Evolutionary conservation across 805 yeast genomes (phyloP), one percentile per base, ranked within the genome.

Genomic region (Cyberlindnera suaveolens): DNA sequence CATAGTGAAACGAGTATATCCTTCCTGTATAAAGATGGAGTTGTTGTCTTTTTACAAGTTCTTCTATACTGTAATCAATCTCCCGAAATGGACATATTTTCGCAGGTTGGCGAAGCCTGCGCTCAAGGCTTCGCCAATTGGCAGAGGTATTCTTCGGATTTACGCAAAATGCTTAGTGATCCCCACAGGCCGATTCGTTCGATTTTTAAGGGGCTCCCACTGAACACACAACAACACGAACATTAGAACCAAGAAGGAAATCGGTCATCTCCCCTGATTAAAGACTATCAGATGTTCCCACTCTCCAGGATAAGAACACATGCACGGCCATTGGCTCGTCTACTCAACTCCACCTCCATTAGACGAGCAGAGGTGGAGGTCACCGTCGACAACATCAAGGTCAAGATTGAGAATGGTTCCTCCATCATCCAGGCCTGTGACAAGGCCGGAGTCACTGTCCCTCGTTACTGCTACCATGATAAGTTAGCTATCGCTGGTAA

Each of bases 341-440:
- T 42, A 43, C 68, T 76, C 56, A 51, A 71, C 34, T 46, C 61
- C 36, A 50, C 71, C 40, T 34, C 60, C 30, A 49, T 55, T 17
- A 56, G 62, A 17, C 52, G 63, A 42, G 78, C 80, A 37, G 86
- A 81, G 43, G 85, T 82, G 40, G 68, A 67, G 44, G 64, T 74
- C 44, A 73, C 77, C 7, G 58, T 61, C 39, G 96, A 87, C 62
- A 93, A 93, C 39, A 75, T 75, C 50, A 74, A 77, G 43, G 93
- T 87, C 35, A 71, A 75, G 42, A 82, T 87, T 50, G 95, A 86
- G 63, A 89, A 89, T 39, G 95, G 95, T 3, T 77, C 95, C 36
- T 82, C 95, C 16, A 81, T 87, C 49, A 86, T 87, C 60, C 96
- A 87, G 67, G 96, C 96, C 40, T 88, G 91, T 51, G 95, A 87